Evolutionary conservation across 1,284 basidiomycete species (phyloP).

Genomic region (Ceraceosorus bombacis): DNA sequence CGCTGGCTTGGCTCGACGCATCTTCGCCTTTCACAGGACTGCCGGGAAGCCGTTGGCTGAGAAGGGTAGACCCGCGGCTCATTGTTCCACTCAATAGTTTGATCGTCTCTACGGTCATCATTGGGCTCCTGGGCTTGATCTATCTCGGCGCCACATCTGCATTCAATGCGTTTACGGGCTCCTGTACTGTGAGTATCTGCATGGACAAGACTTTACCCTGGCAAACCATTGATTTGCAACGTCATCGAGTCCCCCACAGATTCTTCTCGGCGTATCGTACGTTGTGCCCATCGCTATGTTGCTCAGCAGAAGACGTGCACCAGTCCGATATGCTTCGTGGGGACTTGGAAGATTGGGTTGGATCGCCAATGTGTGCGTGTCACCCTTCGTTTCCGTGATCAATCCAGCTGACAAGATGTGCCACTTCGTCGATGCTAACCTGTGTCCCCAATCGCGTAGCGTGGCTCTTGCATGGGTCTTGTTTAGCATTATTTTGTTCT

Average conservation of each 20-base stretch:
- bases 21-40: neutral
- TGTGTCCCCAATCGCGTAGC: slow-evolving; percentile 1
- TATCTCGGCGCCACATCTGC: slow-evolving; percentile 34
- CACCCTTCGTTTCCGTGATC: neutral
- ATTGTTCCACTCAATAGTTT: slow-evolving; percentile 50
- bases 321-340: slow-evolving; percentile 48
- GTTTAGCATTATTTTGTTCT: slow-evolving; percentile 51
- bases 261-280: slow-evolving; percentile 35
- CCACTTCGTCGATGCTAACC: neutral
- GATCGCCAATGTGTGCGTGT: slow-evolving; percentile 36
- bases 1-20: too few relatives aligned
- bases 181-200: slow-evolving; percentile 14
- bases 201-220: neutral
- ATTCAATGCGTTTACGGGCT: slow-evolving; percentile 36
- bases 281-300: slow-evolving; percentile 50
- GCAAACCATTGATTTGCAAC: neutral
- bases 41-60: slow-evolving; percentile 44
- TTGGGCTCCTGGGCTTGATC: slow-evolving; percentile 49
- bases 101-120: slow-evolving; percentile 50
- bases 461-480: slow-evolving; percentile 51
- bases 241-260: neutral
- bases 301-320: slow-evolving; percentile 43
- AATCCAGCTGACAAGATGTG: neutral
- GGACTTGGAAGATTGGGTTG: slow-evolving; percentile 50
- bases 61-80: slow-evolving; percentile 48